A percentile compares a stretch with the other conserved stretches of the same genome.
These are phyloP conservation scores for Gentiana straminea DNA, from an alignment of 257 asterid species.

Conservation along the genomic window DNA sequence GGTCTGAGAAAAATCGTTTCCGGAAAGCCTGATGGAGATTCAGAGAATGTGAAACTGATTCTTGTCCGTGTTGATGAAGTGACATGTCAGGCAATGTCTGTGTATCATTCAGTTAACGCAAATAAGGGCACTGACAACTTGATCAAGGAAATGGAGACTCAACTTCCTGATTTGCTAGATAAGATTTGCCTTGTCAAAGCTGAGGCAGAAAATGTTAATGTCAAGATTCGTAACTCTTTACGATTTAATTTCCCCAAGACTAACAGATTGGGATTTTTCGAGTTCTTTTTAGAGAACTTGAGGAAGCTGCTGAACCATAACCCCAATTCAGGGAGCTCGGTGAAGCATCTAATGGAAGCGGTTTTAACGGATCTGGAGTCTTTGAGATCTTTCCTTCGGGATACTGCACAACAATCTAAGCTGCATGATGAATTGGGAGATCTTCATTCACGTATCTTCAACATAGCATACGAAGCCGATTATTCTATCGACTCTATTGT, in stretches of 20 bases:
- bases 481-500: conserved; percentile 1
- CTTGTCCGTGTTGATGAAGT: background rate
- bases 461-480: conserved; percentile 4
- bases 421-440: background rate
- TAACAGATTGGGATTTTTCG: background rate
- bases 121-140: background rate
- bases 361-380: background rate
- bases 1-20: background rate
- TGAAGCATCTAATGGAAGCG: background rate
- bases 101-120: background rate
- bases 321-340: background rate
- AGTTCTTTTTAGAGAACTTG: background rate
- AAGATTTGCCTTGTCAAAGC: background rate
- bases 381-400: background rate
- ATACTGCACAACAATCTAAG: background rate
- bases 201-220: background rate
- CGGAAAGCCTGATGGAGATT: background rate
- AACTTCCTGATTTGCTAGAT: background rate
- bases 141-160: background rate
- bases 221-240: background rate
- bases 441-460: background rate
- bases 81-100: background rate
- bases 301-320: background rate
- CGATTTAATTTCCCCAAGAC: conserved; percentile 3
- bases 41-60: background rate